phyloP scores from a whole-genome alignment of 2,329 filamentous ascomycete genomes.

The Diaporthe citriasiana region DNA sequence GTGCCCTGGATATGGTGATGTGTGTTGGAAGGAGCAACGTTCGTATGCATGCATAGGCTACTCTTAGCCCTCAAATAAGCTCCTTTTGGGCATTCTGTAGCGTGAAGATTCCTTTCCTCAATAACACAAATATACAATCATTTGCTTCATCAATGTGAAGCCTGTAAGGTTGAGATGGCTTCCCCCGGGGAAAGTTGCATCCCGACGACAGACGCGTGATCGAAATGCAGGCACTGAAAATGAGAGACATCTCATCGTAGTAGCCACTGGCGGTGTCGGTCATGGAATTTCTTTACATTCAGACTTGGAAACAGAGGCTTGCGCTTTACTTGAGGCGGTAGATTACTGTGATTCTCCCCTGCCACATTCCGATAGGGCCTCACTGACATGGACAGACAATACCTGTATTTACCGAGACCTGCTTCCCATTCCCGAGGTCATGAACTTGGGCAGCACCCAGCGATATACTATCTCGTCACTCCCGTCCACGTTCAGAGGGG shows the following conservation, averaged over 20 bases:
- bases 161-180: constrained; percentile 14
- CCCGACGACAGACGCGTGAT: neutral
- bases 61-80: no score
- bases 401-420: constrained; percentile 1
- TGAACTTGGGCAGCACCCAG: constrained; percentile 8
- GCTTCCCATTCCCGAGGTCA: neutral
- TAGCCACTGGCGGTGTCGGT: no score
- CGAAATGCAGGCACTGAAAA: neutral
- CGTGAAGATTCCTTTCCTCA: no score
- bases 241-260: no score
- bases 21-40: no score
- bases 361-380: neutral
- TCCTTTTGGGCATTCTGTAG: no score
- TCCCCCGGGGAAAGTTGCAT: neutral
- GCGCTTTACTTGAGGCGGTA: neutral
- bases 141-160: no score
- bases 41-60: no score
- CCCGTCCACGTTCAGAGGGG: neutral
- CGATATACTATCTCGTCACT: neutral
- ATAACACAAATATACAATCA: no score
- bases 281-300: no score
- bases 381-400: neutral
- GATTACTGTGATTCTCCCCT: neutral
- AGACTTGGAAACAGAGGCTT: neutral
- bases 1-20: constrained; percentile 8